Percentiles rank a stretch among this genome's conserved stretches.
Evolutionary conservation across 2,329 filamentous ascomycete genomes (phyloP).

Genomic region (Cercospora berteroae): DNA sequence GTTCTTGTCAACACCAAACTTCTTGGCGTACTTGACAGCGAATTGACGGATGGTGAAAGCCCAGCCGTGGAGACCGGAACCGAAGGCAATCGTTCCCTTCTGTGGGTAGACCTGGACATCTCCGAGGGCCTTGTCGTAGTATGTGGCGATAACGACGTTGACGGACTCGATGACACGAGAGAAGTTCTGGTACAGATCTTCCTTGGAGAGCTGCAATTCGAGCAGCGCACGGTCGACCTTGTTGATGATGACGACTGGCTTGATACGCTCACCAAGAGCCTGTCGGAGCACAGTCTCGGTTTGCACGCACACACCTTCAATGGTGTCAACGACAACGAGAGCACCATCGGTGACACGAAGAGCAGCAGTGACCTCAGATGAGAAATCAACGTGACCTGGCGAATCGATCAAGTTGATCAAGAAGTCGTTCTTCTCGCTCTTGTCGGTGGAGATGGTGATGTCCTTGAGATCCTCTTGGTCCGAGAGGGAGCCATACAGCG

Average conservation of each 20-base stretch:
- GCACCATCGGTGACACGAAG: slow-evolving; percentile 99
- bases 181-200: slow-evolving; percentile 99
- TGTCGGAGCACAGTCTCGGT: slow-evolving; percentile 99
- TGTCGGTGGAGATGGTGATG: slow-evolving; percentile 82
- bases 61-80: slow-evolving; percentile 99
- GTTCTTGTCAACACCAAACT: slow-evolving; percentile 98
- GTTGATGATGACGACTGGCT: slow-evolving; percentile 99
- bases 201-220: slow-evolving; percentile 97
- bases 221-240: slow-evolving; percentile 99
- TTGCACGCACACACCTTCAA: slow-evolving; percentile 99
- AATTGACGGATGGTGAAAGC: slow-evolving; percentile 99
- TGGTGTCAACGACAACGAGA: slow-evolving; percentile 98
- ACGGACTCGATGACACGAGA: slow-evolving; percentile 99
- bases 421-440: slow-evolving; percentile 92
- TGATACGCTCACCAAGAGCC: slow-evolving; percentile 99
- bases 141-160: slow-evolving; percentile 99
- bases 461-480: slow-evolving; percentile 90
- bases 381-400: slow-evolving; percentile 99
- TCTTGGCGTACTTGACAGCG: slow-evolving; percentile 94
- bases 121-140: slow-evolving; percentile 94
- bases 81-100: slow-evolving; percentile 96
- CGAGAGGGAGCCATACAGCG: slow-evolving; percentile 82
- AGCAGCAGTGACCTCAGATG: slow-evolving; percentile 97
- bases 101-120: slow-evolving; percentile 98
- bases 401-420: slow-evolving; percentile 99